phyloP scores from a whole-genome alignment of 371 early-diverging fungal species.

The Syncephalastrum racemosum region DNA sequence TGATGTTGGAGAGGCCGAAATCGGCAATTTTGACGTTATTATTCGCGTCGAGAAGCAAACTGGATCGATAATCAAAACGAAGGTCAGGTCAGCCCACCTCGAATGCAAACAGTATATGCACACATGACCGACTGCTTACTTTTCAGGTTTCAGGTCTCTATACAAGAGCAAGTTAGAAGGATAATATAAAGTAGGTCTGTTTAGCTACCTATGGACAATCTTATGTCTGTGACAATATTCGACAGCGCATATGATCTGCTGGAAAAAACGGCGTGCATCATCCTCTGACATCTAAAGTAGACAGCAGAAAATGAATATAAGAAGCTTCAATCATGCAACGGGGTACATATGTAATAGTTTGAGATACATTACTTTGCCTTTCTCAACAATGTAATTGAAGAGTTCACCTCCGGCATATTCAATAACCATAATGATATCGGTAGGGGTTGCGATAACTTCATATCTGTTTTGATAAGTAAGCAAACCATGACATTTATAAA shows the following conservation, averaged over 20 bases:
- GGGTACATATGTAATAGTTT: background rate
- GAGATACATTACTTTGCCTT: constrained; percentile 67
- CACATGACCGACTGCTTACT: constrained; percentile 31
- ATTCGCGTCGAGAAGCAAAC: constrained; percentile 88
- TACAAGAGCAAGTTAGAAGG: constrained; percentile 3
- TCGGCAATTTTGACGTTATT: constrained; percentile 97
- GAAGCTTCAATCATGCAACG: background rate
- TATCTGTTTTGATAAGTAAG: constrained; percentile 49
- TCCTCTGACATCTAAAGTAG: constrained; percentile 77
- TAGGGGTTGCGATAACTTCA: constrained; percentile 96
- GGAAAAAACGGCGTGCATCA: constrained; percentile 91
- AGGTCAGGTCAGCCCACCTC: too few relatives aligned
- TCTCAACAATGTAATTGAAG: constrained; percentile 96
- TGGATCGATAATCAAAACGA: constrained; percentile 16
- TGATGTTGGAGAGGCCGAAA: constrained; percentile 95
- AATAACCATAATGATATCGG: constrained; percentile 97
- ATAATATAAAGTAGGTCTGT: background rate
- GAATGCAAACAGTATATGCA: background rate
- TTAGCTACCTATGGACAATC: constrained; percentile 89
- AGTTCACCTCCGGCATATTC: constrained; percentile 97
- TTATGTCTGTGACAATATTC: constrained; percentile 98
- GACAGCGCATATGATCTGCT: constrained; percentile 97
- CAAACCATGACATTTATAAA: background rate
- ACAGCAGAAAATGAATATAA: background rate
- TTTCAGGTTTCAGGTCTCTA: constrained; percentile 84